phyloP scores from a whole-genome alignment of 768 basidiomycete species.

The Suillus subluteus region DNA sequence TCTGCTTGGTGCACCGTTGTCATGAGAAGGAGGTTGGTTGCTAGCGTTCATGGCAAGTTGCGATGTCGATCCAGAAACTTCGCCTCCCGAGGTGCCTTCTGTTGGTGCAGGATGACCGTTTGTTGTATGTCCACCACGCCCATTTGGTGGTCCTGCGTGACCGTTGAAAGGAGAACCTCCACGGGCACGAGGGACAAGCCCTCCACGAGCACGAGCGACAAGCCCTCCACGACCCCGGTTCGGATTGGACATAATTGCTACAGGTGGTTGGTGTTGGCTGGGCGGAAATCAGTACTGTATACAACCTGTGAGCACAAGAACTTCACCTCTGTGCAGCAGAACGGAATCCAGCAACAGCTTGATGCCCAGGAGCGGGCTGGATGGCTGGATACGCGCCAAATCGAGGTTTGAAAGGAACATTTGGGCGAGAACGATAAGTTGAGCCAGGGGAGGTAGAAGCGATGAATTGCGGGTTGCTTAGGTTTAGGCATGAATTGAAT shows the following conservation, averaged over 20 bases:
- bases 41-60: neutral
- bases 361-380: constrained; percentile 56
- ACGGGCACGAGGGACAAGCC: constrained; percentile 14
- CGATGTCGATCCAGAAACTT: neutral
- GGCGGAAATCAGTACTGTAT: neutral
- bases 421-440: constrained; percentile 50
- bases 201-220: constrained; percentile 14
- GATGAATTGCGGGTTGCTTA: constrained; percentile 84
- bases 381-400: constrained; percentile 68
- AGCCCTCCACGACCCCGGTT: constrained; percentile 46
- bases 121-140: constrained; percentile 16
- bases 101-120: constrained; percentile 15
- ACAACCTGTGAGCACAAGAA: constrained; percentile 6
- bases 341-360: constrained; percentile 65
- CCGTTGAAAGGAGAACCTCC: constrained; percentile 12
- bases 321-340: constrained; percentile 47
- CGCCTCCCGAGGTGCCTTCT: constrained; percentile 1
- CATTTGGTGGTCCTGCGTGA: constrained; percentile 16
- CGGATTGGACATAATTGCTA: constrained; percentile 81
- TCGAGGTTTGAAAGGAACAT: constrained; percentile 64
- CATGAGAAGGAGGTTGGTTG: constrained; percentile 9
- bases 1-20: constrained; percentile 17
- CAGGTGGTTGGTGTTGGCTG: constrained; percentile 34
- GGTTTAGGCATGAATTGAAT: constrained; percentile 87
- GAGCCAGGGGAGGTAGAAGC: constrained; percentile 68